These are phyloP conservation scores for Penicillium angulare DNA, from an alignment of 495 filamentous ascomycete species.

Conservation along the genomic window DNA sequence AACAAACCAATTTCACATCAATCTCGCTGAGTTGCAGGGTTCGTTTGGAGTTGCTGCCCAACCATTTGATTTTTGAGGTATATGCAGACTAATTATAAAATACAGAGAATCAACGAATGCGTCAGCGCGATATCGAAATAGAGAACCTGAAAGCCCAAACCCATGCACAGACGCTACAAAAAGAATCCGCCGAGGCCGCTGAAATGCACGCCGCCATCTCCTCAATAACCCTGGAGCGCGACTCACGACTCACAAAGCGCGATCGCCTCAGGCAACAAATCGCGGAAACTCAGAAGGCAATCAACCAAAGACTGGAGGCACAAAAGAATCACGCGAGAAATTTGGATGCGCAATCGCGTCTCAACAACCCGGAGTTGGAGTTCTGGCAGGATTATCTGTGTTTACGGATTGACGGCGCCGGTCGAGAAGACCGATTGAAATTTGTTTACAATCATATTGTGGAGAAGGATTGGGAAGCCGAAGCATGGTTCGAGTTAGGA, in stretches of 20 bases:
- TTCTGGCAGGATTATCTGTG: slow-evolving; percentile 95
- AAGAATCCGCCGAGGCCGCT: slow-evolving; percentile 80
- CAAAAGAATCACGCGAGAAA: slow-evolving; percentile 62
- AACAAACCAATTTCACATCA: slow-evolving; percentile 89
- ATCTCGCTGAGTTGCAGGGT: slow-evolving; percentile 88
- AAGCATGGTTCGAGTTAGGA: slow-evolving; percentile 90
- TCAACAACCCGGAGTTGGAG: slow-evolving; percentile 86
- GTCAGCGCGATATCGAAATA: slow-evolving; percentile 82
- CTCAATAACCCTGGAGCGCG: slow-evolving; percentile 69
- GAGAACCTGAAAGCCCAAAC: slow-evolving; percentile 71
- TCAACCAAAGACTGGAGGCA: slow-evolving; percentile 58
- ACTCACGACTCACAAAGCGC: slow-evolving; percentile 67
- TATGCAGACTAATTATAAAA: slow-evolving; percentile 24
- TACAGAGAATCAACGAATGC: slow-evolving; percentile 86
- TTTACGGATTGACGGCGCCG: slow-evolving; percentile 85
- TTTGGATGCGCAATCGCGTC: slow-evolving; percentile 73
- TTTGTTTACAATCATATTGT: slow-evolving; percentile 84
- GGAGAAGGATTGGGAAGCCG: slow-evolving; percentile 83
- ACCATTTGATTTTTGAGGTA: not conserved
- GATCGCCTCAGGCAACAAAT: slow-evolving; percentile 78
- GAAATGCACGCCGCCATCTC: slow-evolving; percentile 85
- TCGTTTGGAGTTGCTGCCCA: slow-evolving; percentile 13
- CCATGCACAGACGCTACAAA: slow-evolving; percentile 76
- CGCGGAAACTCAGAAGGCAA: slow-evolving; percentile 67
- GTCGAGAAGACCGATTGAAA: slow-evolving; percentile 78